These are phyloP conservation scores for Exsudoporus frostii DNA, from an alignment of 768 basidiomycete genomes.

Conservation along the genomic window DNA sequence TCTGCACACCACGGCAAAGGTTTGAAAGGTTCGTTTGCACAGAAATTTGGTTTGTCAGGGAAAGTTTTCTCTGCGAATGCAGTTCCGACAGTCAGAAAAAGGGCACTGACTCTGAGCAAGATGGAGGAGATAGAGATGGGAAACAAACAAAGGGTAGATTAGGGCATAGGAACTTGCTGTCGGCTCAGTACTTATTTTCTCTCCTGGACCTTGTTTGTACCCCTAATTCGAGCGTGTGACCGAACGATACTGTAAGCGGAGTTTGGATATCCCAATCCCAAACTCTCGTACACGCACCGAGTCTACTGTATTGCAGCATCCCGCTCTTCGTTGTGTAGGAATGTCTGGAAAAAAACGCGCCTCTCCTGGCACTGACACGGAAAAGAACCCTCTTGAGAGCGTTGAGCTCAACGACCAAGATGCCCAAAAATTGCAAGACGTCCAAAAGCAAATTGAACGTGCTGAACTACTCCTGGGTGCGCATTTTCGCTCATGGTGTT, in stretches of 20 bases:
- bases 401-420: slow-evolving; percentile 72
- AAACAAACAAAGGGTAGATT: slow-evolving; percentile 75
- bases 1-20: slow-evolving; percentile 78
- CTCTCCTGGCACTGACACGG: slow-evolving; percentile 75
- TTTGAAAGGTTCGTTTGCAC: slow-evolving; percentile 39
- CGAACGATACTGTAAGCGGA: slow-evolving; percentile 23
- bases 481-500: neutral
- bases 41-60: slow-evolving; percentile 34
- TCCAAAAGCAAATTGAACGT: slow-evolving; percentile 69
- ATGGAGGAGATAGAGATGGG: slow-evolving; percentile 81
- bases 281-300: slow-evolving; percentile 14
- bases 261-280: slow-evolving; percentile 28
- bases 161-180: slow-evolving; percentile 9
- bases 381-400: slow-evolving; percentile 63
- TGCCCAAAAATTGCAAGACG: slow-evolving; percentile 59
- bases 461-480: slow-evolving; percentile 70
- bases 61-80: slow-evolving; percentile 38
- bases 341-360: slow-evolving; percentile 65
- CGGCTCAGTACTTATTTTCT: neutral
- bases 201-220: neutral
- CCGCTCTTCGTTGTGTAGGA: slow-evolving; percentile 3
- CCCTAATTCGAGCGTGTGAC: slow-evolving; percentile 4
- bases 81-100: slow-evolving; percentile 36
- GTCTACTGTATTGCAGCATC: slow-evolving; percentile 4
- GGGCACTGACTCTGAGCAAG: slow-evolving; percentile 33